These are phyloP conservation scores for Vigna trinervia DNA, from an alignment of 306 rosid species.

Conservation along the genomic window DNA sequence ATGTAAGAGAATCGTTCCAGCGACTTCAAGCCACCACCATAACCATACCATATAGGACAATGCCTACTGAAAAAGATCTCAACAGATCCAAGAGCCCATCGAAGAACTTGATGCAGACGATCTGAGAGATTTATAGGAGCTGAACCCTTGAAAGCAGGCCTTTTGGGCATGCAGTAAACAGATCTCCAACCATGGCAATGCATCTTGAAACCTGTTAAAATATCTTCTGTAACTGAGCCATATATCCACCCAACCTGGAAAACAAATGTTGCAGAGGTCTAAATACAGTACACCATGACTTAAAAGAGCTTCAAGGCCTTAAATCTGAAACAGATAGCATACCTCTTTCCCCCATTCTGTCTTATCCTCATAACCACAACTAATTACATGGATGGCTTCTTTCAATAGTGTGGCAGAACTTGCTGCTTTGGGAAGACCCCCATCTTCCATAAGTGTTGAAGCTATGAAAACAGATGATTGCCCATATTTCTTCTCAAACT, in stretches of 20 bases:
- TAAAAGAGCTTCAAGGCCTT: constrained; percentile 28
- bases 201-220: constrained; percentile 93
- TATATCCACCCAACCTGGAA: constrained; percentile 94
- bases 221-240: constrained; percentile 95
- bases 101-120: constrained; percentile 91
- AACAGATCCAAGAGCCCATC: constrained; percentile 96
- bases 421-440: constrained; percentile 74
- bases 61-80: constrained; percentile 87
- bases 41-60: constrained; percentile 94
- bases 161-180: constrained; percentile 88
- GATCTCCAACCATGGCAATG: constrained; percentile 98
- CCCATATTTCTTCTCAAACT: constrained; percentile 83
- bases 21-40: constrained; percentile 87
- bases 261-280: constrained; percentile 13
- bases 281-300: background rate
- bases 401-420: constrained; percentile 79
- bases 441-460: constrained; percentile 79
- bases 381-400: constrained; percentile 90
- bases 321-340: constrained; percentile 18
- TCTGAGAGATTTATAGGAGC: constrained; percentile 94
- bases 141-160: constrained; percentile 93
- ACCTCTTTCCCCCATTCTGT: constrained; percentile 93
- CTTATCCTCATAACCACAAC: constrained; percentile 90
- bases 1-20: constrained; percentile 91
- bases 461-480: constrained; percentile 78